phyloP scores from a whole-genome alignment of 2,329 filamentous ascomycete genomes.

The Diplocarpon mali region DNA sequence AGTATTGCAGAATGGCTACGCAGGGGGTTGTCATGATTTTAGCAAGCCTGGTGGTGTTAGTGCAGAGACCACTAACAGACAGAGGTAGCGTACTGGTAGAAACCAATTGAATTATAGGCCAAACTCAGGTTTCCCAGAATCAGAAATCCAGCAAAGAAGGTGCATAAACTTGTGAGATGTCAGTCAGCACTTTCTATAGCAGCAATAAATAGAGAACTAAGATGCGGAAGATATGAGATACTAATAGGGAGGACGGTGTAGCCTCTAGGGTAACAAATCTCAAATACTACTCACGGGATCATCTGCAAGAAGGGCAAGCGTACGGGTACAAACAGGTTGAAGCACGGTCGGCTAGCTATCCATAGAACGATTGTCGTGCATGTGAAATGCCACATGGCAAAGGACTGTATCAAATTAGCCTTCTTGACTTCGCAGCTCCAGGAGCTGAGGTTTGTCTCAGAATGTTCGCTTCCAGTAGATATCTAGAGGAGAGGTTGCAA shows the following conservation, averaged over 20 bases:
- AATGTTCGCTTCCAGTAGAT: too few relatives aligned
- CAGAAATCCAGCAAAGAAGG: slow-evolving; percentile 35
- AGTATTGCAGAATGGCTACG: slow-evolving; percentile 34
- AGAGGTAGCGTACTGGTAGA: slow-evolving; percentile 29
- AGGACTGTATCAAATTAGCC: slow-evolving; percentile 19
- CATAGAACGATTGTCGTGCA: slow-evolving; percentile 34
- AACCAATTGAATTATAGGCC: slow-evolving; percentile 36
- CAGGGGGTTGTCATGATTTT: slow-evolving; percentile 38
- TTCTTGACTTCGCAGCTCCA: too few relatives aligned
- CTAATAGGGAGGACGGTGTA: too few relatives aligned
- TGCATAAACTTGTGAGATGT: slow-evolving; percentile 26
- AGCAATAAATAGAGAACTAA: too few relatives aligned
- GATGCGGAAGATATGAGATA: too few relatives aligned
- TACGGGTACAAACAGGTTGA: slow-evolving; percentile 34
- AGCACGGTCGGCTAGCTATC: slow-evolving; percentile 31
- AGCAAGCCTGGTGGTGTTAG: slow-evolving; percentile 25
- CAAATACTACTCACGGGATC: slow-evolving; percentile 24
- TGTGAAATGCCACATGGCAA: slow-evolving; percentile 37
- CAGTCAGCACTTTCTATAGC: too few relatives aligned
- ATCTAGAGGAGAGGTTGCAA: too few relatives aligned
- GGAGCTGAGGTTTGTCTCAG: too few relatives aligned
- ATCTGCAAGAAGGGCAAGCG: slow-evolving; percentile 33
- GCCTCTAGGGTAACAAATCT: too few relatives aligned
- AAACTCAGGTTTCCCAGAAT: slow-evolving; percentile 35
- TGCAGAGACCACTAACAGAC: not conserved